phyloP scores from a whole-genome alignment of 495 filamentous ascomycete genomes.

The Platismatia glauca region DNA sequence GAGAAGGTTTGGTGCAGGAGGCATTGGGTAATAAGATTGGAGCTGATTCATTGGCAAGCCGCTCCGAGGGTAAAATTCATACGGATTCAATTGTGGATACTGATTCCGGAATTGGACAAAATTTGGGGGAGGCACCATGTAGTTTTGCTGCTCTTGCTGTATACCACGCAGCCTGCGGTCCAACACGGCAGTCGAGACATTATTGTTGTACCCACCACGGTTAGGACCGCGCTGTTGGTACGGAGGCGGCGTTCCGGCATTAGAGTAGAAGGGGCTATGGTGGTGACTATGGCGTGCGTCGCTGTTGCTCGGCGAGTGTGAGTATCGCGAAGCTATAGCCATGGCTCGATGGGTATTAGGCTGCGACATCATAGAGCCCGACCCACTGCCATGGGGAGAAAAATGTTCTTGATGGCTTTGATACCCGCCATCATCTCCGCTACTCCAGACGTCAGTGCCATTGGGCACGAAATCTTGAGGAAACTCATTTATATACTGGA shows the following conservation, averaged over 20 bases:
- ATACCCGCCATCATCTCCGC: constrained; percentile 7
- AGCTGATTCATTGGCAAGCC: constrained; percentile 33
- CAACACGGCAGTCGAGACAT: constrained; percentile 31
- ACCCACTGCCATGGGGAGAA: constrained; percentile 14
- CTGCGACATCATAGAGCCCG: constrained; percentile 10
- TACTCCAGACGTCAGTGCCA: constrained; percentile 10
- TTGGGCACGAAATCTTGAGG: constrained; percentile 7
- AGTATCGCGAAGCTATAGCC: constrained; percentile 30
- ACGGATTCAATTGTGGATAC: constrained; percentile 33
- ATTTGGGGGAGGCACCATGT: constrained; percentile 27
- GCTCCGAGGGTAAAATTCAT: constrained; percentile 35
- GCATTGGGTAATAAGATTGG: constrained; percentile 27
- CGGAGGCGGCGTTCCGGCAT: constrained; percentile 38
- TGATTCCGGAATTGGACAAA: constrained; percentile 32
- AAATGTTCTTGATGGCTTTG: constrained; percentile 6
- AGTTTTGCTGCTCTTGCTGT: constrained; percentile 43
- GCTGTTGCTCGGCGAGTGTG: constrained; percentile 47
- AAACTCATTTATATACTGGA: constrained; percentile 1
- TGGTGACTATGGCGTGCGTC: constrained; percentile 44
- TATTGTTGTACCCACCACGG: constrained; percentile 31
- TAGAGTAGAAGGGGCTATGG: constrained; percentile 50
- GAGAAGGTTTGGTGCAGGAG: constrained; percentile 23
- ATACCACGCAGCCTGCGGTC: constrained; percentile 42
- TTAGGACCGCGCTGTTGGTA: constrained; percentile 39
- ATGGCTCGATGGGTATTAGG: constrained; percentile 7